A percentile compares a stretch with the other conserved stretches of the same genome.
These are phyloP conservation scores for Pleurotus eryngii DNA, from an alignment of 768 basidiomycete species.

Conservation along the genomic window DNA sequence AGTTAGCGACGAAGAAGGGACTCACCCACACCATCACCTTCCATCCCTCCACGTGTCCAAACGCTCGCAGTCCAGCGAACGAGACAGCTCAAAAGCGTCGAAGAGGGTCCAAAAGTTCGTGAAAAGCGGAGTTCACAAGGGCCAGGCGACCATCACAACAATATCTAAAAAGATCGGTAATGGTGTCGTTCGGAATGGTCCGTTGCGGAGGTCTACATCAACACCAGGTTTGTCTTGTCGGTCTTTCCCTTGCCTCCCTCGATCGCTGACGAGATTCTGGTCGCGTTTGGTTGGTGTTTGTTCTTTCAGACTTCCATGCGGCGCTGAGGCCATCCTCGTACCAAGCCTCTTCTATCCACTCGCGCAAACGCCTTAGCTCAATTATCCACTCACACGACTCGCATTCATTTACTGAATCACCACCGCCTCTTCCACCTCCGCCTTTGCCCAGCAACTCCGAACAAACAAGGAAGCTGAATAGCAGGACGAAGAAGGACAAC, in stretches of 20 bases:
- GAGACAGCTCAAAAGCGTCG: constrained; percentile 47
- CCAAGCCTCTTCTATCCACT: constrained; percentile 83
- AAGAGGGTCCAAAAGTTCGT: constrained; percentile 77
- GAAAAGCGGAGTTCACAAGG: constrained; percentile 71
- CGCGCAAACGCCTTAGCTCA: constrained; percentile 58
- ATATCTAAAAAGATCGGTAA: constrained; percentile 76
- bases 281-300: too few relatives aligned
- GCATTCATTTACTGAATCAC: constrained; percentile 30
- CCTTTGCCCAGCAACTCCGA: constrained; percentile 34
- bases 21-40: constrained; percentile 11
- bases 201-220: constrained; percentile 57
- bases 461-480: constrained; percentile 34
- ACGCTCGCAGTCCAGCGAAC: constrained; percentile 37
- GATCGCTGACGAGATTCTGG: too few relatives aligned
- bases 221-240: constrained; percentile 52
- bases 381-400: constrained; percentile 36
- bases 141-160: constrained; percentile 68
- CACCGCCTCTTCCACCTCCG: constrained; percentile 41
- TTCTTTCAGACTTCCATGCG: constrained; percentile 59
- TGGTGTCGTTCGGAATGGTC: constrained; percentile 56
- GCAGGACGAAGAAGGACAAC: constrained; percentile 53
- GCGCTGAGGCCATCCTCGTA: constrained; percentile 57
- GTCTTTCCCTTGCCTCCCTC: too few relatives aligned
- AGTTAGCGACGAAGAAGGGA: not conserved
- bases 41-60: constrained; percentile 16